A percentile compares a stretch with the other conserved stretches of the same genome.
phyloP scores from a whole-genome alignment of 306 rosid genomes.

The Rosa rugosa region DNA sequence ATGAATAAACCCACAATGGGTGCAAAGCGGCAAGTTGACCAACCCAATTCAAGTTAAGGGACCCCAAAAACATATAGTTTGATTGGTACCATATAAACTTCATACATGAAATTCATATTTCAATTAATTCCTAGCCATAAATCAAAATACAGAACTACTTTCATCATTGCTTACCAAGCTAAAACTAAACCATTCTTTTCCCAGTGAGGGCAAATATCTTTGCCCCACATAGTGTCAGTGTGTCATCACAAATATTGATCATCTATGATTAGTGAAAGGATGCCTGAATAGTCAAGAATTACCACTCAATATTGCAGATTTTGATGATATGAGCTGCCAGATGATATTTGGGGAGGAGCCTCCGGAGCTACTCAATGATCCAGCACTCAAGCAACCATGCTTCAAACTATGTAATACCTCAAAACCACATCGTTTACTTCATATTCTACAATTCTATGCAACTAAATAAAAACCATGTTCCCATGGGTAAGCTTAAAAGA shows the following conservation, averaged over 20 bases:
- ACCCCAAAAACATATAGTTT: constrained; percentile 30
- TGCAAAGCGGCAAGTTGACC: constrained; percentile 54
- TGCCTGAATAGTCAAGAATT: constrained; percentile 11
- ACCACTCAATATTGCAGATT: constrained; percentile 55
- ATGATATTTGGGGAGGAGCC: constrained; percentile 94
- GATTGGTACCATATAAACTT: constrained; percentile 11
- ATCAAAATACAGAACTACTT: constrained; percentile 15
- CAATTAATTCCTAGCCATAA: constrained; percentile 26
- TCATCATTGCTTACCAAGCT: constrained; percentile 23
- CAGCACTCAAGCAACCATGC: constrained; percentile 92
- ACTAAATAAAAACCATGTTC: background rate
- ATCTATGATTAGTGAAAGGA: constrained; percentile 13
- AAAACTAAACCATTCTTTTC: constrained; percentile 19
- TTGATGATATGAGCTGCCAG: constrained; percentile 98
- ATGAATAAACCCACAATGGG: constrained; percentile 56
- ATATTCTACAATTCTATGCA: background rate
- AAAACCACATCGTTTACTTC: constrained; percentile 6
- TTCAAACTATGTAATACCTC: constrained; percentile 65
- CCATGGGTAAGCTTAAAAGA: background rate
- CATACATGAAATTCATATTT: constrained; percentile 14
- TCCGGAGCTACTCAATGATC: constrained; percentile 65
- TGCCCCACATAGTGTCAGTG: constrained; percentile 5
- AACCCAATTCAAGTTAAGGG: constrained; percentile 34
- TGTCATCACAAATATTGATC: constrained; percentile 15
- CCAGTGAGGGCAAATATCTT: constrained; percentile 35